Conservation (phyloP, 2,329 filamentous ascomycete species). For the Fusarium devonianum region DNA sequence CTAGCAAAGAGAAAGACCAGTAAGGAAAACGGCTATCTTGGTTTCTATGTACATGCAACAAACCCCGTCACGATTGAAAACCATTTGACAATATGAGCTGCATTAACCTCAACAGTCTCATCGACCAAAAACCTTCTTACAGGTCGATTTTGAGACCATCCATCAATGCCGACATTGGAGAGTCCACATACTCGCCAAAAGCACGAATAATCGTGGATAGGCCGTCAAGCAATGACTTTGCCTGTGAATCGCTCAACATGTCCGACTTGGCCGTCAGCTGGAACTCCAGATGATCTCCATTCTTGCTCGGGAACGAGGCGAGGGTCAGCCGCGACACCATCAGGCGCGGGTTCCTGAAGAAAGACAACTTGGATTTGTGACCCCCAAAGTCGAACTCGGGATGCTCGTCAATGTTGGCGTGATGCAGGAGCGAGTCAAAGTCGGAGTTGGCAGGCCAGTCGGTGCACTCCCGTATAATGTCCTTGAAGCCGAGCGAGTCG, state of each 20-base stretch:
- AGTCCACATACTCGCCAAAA: neutral
- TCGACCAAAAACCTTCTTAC: no score
- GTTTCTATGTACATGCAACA: no score
- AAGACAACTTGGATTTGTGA: neutral
- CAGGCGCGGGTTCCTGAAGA: neutral
- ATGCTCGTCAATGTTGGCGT: slow-evolving; percentile 36
- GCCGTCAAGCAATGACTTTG: neutral
- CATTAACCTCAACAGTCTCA: no score
- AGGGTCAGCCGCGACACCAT: neutral
- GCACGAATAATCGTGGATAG: neutral
- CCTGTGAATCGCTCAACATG: neutral
- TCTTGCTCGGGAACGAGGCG: neutral
- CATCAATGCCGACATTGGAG: neutral
- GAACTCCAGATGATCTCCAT: neutral
- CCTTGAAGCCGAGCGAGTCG: slow-evolving; percentile 23
- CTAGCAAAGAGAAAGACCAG: no score
- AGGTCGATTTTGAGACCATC: neutral
- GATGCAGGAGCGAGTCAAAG: slow-evolving; percentile 26
- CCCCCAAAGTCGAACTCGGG: slow-evolving; percentile 11
- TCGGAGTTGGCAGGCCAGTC: slow-evolving; percentile 16
- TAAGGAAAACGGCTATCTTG: no score
- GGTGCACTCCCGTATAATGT: slow-evolving; percentile 28
- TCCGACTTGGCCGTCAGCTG: neutral
- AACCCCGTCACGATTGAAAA: no score
- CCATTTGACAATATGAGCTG: no score